A percentile compares a stretch with the other conserved stretches of the same genome.
Conservation (phyloP, 495 filamentous ascomycete species). For the Neurospora sp. region DNA sequence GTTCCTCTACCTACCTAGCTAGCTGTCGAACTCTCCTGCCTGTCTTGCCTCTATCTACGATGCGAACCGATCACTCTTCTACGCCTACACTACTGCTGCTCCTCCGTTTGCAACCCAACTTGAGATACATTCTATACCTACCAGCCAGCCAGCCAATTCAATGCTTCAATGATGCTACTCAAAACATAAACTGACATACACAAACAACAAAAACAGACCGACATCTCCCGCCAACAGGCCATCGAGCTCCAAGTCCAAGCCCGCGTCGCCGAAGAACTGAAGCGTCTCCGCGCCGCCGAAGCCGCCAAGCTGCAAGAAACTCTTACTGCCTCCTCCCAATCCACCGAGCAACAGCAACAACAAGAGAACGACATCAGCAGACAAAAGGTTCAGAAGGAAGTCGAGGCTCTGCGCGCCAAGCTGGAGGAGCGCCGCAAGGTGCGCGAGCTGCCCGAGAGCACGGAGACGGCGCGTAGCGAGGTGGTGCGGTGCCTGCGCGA, state of each 20-base stretch:
- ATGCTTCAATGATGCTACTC: not conserved
- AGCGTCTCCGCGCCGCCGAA: slow-evolving; percentile 54
- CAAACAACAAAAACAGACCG: slow-evolving; percentile 45
- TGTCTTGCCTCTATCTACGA: not conserved
- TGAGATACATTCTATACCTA: not conserved
- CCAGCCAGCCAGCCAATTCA: not conserved
- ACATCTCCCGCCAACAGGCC: slow-evolving; percentile 71
- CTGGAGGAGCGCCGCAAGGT: slow-evolving; percentile 69
- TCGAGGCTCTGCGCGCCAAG: slow-evolving; percentile 57
- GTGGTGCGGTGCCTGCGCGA: slow-evolving; percentile 74
- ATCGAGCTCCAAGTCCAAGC: slow-evolving; percentile 81
- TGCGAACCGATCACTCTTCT: not conserved
- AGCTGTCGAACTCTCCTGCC: not conserved
- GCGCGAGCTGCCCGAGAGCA: slow-evolving; percentile 44
- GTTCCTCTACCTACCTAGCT: not conserved
- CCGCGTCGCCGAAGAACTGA: slow-evolving; percentile 78
- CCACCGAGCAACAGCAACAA: slow-evolving; percentile 6
- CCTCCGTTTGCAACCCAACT: not conserved
- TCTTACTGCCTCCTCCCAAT: slow-evolving; percentile 22
- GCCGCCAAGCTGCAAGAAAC: slow-evolving; percentile 49
- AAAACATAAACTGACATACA: not conserved
- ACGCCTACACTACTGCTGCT: not conserved
- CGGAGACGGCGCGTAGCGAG: slow-evolving; percentile 63
- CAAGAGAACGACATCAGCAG: slow-evolving; percentile 11
- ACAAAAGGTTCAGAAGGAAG: slow-evolving; percentile 23